Evolutionary conservation across 768 basidiomycete genomes (phyloP).

Genomic region (Tephrocybe rancida): DNA sequence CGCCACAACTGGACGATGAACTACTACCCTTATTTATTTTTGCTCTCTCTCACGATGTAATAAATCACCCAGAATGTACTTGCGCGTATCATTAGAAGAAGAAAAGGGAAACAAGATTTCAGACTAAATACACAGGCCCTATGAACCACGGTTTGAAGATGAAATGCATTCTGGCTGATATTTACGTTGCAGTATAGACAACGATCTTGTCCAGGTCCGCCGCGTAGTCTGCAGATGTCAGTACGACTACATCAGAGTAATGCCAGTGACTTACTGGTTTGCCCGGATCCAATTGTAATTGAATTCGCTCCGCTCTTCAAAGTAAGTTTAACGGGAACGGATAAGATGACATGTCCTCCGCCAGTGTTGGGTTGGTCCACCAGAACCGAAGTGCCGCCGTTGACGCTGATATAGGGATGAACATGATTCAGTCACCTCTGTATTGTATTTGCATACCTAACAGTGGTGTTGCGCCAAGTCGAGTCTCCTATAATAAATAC

Average conservation of each 20-base stretch:
- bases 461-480: constrained; percentile 58
- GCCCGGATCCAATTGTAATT: constrained; percentile 49
- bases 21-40: constrained; percentile 1
- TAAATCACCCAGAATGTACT: constrained; percentile 5
- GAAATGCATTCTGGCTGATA: too few species aligned
- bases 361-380: constrained; percentile 64
- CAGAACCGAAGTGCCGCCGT: constrained; percentile 52
- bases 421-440: background rate
- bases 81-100: background rate
- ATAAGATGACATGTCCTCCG: constrained; percentile 52
- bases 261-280: constrained; percentile 57
- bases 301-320: constrained; percentile 53
- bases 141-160: too few species aligned
- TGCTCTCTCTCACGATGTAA: constrained; percentile 5
- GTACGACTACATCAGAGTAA: background rate
- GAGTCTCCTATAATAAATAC: constrained; percentile 48
- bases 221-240: constrained; percentile 44
- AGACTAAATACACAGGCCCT: background rate
- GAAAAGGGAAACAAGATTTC: background rate
- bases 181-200: constrained; percentile 50
- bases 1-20: constrained; percentile 7
- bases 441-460: constrained; percentile 40
- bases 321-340: constrained; percentile 56
- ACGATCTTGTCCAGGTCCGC: constrained; percentile 64
- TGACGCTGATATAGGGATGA: constrained; percentile 47